These are phyloP conservation scores for Collybiopsis luxurians DNA, from an alignment of 768 basidiomycete species.

Conservation along the genomic window DNA sequence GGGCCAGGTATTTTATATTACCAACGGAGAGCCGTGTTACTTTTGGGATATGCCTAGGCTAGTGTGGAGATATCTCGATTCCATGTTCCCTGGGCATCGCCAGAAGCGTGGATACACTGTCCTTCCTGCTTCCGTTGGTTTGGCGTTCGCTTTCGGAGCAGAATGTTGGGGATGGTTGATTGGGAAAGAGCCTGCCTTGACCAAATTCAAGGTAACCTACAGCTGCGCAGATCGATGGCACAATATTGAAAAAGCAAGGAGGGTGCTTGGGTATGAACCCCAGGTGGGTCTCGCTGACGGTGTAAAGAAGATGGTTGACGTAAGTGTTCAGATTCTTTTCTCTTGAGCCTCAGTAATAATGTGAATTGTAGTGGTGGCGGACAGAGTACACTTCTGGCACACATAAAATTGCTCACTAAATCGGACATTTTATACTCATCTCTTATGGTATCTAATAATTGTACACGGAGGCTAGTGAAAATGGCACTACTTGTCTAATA, in stretches of 20 bases:
- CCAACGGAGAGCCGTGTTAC: constrained; percentile 92
- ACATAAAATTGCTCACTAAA: constrained; percentile 34
- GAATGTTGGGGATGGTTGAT: constrained; percentile 73
- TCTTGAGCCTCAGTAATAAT: not conserved
- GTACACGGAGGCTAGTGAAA: not conserved
- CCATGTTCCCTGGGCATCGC: constrained; percentile 55
- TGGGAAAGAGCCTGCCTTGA: constrained; percentile 84
- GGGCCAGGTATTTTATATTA: constrained; percentile 94
- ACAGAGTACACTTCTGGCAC: constrained; percentile 36
- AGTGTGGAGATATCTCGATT: constrained; percentile 73
- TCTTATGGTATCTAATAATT: not conserved
- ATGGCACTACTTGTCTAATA: not conserved
- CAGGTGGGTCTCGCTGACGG: constrained; percentile 88
- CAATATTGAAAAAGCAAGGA: constrained; percentile 91
- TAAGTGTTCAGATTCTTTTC: constrained; percentile 30
- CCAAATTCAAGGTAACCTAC: constrained; percentile 78
- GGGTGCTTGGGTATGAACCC: constrained; percentile 93
- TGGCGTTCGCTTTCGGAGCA: constrained; percentile 65
- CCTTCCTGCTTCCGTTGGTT: constrained; percentile 63
- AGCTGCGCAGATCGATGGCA: constrained; percentile 81
- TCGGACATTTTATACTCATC: not conserved
- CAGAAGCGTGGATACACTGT: constrained; percentile 33
- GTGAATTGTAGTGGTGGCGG: constrained; percentile 43
- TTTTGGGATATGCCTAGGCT: constrained; percentile 93
- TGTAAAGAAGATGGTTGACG: constrained; percentile 72